A percentile compares a stretch with the other conserved stretches of the same genome.
Conservation (phyloP, 257 asterid genomes). For the Solanum okadae region DNA sequence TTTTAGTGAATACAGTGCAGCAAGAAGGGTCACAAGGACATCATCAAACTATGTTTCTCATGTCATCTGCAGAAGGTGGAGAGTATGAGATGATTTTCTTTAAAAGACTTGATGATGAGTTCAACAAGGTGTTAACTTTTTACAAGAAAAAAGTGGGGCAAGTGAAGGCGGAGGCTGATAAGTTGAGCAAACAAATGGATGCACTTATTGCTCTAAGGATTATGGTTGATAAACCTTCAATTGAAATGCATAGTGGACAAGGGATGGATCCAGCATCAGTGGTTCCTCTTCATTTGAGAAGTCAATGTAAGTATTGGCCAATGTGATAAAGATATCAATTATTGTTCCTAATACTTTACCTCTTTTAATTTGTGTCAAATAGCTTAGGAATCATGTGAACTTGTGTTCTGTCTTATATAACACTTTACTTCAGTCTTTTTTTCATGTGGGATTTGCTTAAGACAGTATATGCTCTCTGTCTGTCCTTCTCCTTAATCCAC, state of each 20-base stretch:
- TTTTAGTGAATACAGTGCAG: conserved; percentile 39
- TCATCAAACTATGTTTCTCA: conserved; percentile 60
- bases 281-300: conserved; percentile 16
- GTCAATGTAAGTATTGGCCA: conserved; percentile 26
- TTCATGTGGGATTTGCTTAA: background rate
- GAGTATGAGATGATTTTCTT: conserved; percentile 54
- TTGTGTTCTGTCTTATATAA: background rate
- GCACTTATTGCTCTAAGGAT: conserved; percentile 72
- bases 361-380: background rate
- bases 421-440: background rate
- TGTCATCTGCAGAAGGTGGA: conserved; percentile 59
- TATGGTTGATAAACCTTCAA: conserved; percentile 38
- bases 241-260: conserved; percentile 1
- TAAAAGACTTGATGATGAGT: conserved; percentile 47
- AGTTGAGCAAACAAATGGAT: conserved; percentile 72
- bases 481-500: background rate
- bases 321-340: background rate
- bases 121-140: conserved; percentile 57
- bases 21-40: conserved; percentile 17
- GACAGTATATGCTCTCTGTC: background rate
- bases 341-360: background rate
- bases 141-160: conserved; percentile 42
- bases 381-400: background rate
- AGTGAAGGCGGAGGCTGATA: conserved; percentile 40
- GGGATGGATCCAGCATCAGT: conserved; percentile 21